Evolutionary conservation across 768 basidiomycete genomes (phyloP).

Genomic region (Coprinopsis sp.): DNA sequence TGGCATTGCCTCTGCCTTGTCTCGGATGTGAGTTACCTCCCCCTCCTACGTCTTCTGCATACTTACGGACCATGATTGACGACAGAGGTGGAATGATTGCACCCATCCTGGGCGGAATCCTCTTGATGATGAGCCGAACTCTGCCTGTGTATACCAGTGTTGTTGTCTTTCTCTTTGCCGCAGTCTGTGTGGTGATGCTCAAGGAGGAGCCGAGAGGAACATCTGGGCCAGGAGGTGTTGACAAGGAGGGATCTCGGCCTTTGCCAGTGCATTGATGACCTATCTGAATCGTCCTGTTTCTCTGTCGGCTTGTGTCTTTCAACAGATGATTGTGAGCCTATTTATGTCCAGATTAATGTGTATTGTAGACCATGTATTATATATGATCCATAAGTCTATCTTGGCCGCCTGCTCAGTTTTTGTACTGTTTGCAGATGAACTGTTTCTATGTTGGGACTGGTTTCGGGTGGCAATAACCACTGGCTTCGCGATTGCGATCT

Average conservation of each 20-base stretch:
- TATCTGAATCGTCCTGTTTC: no score
- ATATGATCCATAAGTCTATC: no score
- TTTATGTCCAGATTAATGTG: no score
- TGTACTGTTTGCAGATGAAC: no score
- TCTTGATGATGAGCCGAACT: conserved; percentile 62
- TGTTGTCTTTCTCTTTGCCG: conserved; percentile 58
- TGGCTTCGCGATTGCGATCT: no score
- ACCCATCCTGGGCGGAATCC: conserved; percentile 69
- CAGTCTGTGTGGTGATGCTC: conserved; percentile 56
- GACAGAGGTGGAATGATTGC: conserved; percentile 85
- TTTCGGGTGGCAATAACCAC: no score
- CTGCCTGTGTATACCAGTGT: conserved; percentile 78
- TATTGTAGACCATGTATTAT: no score
- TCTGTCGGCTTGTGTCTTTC: no score
- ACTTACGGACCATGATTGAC: conserved; percentile 8
- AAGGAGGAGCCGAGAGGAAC: conserved; percentile 46
- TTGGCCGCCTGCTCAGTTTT: no score
- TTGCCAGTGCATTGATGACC: conserved; percentile 23
- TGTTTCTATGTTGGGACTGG: no score
- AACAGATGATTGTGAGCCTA: no score
- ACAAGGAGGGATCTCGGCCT: no score
- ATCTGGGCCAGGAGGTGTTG: conserved; percentile 16
- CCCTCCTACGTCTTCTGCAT: not conserved
- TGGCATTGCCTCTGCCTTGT: conserved; percentile 82
- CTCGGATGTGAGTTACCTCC: conserved; percentile 60